Percentiles rank a stretch among this genome's conserved stretches.
These are phyloP conservation scores for Pyronema domesticum DNA, from an alignment of 495 filamentous ascomycete genomes.

Conservation along the genomic window DNA sequence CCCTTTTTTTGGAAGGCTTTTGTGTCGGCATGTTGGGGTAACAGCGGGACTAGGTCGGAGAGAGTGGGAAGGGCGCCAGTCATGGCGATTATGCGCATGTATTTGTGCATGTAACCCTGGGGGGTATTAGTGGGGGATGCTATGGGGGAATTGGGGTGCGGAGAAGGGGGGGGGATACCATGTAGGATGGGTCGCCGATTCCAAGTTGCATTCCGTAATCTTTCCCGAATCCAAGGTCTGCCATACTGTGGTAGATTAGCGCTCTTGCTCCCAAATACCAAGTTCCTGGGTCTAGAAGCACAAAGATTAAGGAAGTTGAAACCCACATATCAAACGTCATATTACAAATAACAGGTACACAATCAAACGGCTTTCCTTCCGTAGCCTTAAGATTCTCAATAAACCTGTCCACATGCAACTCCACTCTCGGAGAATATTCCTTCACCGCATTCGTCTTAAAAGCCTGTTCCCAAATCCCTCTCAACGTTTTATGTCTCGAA, in stretches of 20 bases:
- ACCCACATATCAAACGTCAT: slow-evolving; percentile 15
- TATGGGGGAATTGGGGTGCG: slow-evolving; percentile 7
- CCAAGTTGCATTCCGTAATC: slow-evolving; percentile 14
- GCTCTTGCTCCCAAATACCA: not conserved
- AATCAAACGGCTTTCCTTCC: slow-evolving; percentile 2
- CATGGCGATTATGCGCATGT: not conserved
- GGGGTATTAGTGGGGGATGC: not conserved
- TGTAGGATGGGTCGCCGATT: slow-evolving; percentile 6
- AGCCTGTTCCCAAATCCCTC: slow-evolving; percentile 15
- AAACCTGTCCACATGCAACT: slow-evolving; percentile 12
- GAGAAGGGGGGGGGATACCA: too few relatives aligned
- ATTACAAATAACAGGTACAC: not conserved
- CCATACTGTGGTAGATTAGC: slow-evolving; percentile 7
- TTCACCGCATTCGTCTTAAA: slow-evolving; percentile 7
- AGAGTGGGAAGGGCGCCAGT: slow-evolving; percentile 3
- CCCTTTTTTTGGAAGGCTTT: slow-evolving; percentile 2
- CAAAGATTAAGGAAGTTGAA: not conserved
- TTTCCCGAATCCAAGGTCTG: slow-evolving; percentile 13
- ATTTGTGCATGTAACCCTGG: not conserved
- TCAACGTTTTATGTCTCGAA: slow-evolving; percentile 7
- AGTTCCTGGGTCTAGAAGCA: not conserved
- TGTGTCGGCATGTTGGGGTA: slow-evolving; percentile 5
- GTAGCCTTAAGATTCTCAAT: slow-evolving; percentile 2
- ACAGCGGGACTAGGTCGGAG: slow-evolving; percentile 8
- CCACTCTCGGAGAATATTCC: slow-evolving; percentile 13